These are phyloP conservation scores for Xylariaceae sp. DNA, from an alignment of 2,329 filamentous ascomycete genomes.

Conservation along the genomic window DNA sequence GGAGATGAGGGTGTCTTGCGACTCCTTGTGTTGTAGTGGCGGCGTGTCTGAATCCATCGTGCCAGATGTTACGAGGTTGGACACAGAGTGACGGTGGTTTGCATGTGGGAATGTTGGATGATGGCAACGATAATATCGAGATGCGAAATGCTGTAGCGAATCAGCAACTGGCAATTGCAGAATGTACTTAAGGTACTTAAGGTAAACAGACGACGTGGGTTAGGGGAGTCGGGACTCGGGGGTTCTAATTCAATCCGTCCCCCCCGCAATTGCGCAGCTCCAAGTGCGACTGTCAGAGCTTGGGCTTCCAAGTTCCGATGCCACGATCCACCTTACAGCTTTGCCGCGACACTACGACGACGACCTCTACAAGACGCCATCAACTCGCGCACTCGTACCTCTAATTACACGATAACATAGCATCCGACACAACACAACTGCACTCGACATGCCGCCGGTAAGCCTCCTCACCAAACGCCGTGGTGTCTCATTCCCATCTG, in stretches of 20 bases:
- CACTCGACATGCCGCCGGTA: slow-evolving; percentile 13
- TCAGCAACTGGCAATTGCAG: no score
- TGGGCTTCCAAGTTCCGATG: no score
- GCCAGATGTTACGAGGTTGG: background rate
- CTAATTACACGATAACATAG: background rate
- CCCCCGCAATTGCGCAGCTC: no score
- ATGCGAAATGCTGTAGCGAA: background rate
- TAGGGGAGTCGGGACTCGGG: no score
- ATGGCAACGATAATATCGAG: background rate
- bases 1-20: slow-evolving; percentile 56
- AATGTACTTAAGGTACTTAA: no score
- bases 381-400: background rate
- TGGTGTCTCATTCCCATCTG: background rate
- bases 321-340: background rate
- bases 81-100: background rate
- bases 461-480: background rate
- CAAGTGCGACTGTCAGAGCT: no score
- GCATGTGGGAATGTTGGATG: no score
- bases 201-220: no score
- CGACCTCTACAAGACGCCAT: slow-evolving; percentile 37
- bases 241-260: no score
- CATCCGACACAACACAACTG: background rate
- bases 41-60: slow-evolving; percentile 29
- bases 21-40: slow-evolving; percentile 38
- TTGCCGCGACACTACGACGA: no score